Percentiles rank a stretch among this genome's conserved stretches.
Conservation (phyloP, 2,329 filamentous ascomycete genomes). For the Nannizzia gypsea region DNA sequence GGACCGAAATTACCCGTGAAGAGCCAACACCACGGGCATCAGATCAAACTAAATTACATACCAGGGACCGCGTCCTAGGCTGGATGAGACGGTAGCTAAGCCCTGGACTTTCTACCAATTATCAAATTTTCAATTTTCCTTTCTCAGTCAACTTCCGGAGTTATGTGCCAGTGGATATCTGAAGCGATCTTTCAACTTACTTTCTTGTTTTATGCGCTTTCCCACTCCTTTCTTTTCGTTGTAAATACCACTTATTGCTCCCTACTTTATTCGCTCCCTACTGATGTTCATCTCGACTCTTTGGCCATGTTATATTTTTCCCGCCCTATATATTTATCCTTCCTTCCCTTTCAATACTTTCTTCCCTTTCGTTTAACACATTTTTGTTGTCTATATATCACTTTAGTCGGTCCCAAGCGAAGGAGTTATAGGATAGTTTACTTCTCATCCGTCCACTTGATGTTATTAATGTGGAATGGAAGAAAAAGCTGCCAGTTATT, state of each 20-base stretch:
- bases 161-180: slow-evolving; percentile 7
- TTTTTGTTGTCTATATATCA: slow-evolving; percentile 5
- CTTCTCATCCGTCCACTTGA: neutral
- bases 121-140: neutral
- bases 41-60: slow-evolving; percentile 9
- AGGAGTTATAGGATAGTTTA: slow-evolving; percentile 3
- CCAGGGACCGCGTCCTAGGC: slow-evolving; percentile 11
- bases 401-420: slow-evolving; percentile 2
- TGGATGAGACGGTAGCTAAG: slow-evolving; percentile 13
- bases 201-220: neutral
- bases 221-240: neutral
- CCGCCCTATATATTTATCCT: neutral
- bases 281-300: neutral
- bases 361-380: neutral
- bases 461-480: neutral
- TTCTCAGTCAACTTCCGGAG: neutral
- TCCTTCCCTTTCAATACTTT: neutral
- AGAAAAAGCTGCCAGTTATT: neutral
- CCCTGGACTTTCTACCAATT: neutral
- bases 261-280: neutral
- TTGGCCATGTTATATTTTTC: neutral
- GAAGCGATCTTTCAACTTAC: neutral
- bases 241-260: slow-evolving; percentile 1
- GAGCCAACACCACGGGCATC: slow-evolving; percentile 12
- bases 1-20: neutral